These are phyloP conservation scores for Rhodocollybia butyracea DNA, from an alignment of 768 basidiomycete genomes.

Conservation along the genomic window DNA sequence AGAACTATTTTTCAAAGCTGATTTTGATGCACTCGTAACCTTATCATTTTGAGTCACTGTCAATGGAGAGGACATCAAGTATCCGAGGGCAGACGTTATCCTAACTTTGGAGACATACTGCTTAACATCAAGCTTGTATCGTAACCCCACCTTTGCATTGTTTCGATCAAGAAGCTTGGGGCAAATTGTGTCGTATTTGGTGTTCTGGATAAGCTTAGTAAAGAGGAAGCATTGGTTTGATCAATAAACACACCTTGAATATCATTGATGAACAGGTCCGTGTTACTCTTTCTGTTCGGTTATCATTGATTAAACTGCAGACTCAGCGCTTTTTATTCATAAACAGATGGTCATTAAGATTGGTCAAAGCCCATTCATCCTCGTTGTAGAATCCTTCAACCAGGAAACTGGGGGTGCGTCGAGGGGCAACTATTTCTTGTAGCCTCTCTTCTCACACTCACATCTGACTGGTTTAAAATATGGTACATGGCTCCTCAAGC, in stretches of 20 bases:
- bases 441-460: neutral
- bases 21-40: too few species aligned
- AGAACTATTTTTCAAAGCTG: too few species aligned
- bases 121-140: conserved; percentile 57
- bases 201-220: conserved; percentile 71
- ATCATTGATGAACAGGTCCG: conserved; percentile 75
- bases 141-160: conserved; percentile 59
- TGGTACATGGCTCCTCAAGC: conserved; percentile 85
- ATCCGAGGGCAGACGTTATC: conserved; percentile 60
- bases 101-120: conserved; percentile 52
- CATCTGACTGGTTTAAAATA: conserved; percentile 79
- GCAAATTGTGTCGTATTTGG: conserved; percentile 79
- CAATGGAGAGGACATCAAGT: too few species aligned
- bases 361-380: conserved; percentile 71
- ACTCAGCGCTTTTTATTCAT: neutral
- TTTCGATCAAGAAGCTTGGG: conserved; percentile 69
- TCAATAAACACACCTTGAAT: conserved; percentile 85
- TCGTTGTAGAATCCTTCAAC: conserved; percentile 84
- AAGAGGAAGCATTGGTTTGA: conserved; percentile 83
- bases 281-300: conserved; percentile 6
- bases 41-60: too few species aligned
- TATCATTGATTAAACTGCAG: neutral
- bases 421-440: neutral
- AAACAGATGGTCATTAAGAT: conserved; percentile 61
- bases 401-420: conserved; percentile 71